Evolutionary conservation across 192 early-diverging fungal genomes (phyloP), one percentile per base, ranked within the genome.

Genomic region (Oehlia diaphana): DNA sequence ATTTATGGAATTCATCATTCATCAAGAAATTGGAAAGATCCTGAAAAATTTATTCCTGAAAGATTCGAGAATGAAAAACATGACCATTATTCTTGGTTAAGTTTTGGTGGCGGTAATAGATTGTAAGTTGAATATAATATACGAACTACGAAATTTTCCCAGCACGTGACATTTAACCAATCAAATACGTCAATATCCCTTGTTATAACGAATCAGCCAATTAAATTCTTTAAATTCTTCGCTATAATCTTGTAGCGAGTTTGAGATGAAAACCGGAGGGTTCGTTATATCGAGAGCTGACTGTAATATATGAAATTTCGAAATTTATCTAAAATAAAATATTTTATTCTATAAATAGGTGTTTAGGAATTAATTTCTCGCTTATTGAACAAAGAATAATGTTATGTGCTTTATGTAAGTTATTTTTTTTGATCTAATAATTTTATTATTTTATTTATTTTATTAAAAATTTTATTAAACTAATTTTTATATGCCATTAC

Each of bases 1-100:
- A 64, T 64, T 26, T 64, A 64, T 64, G 63, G 63, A 64, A 9
- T 64, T 26, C 63, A 64, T 23, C 63, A 64, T 64, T 64, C 63
- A 64, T 1, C 23, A 64, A 23, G 28, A 14, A n/a, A 26, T n/a
- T 64, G 63, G 63, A 12, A 64, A 1, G 12, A 64, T 26, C 63
- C 63, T 26, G 63, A 64, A n/a, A 26, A 23, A 9, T 64, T 64
- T 64, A 26, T 64, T 10, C 63, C 63, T 23, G 63, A 64, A 64
- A 64, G 63, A 64, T 64, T 64, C 28, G 63, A 64, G 26, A 26
- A 64, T 23, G 19, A 64, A 64, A n/a, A n/a, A 28, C 63, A 26
- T 9, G 23, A 28, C 12, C 21, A 64, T 28, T n/a, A 0, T 64
- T 2, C 63, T 23, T 64, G 21, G n/a, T 64, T 64, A 12, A 8